Percentiles rank a stretch among this genome's conserved stretches.
These are phyloP conservation scores for Tephrocybe sp. DNA, from an alignment of 768 basidiomycete genomes.

Conservation along the genomic window DNA sequence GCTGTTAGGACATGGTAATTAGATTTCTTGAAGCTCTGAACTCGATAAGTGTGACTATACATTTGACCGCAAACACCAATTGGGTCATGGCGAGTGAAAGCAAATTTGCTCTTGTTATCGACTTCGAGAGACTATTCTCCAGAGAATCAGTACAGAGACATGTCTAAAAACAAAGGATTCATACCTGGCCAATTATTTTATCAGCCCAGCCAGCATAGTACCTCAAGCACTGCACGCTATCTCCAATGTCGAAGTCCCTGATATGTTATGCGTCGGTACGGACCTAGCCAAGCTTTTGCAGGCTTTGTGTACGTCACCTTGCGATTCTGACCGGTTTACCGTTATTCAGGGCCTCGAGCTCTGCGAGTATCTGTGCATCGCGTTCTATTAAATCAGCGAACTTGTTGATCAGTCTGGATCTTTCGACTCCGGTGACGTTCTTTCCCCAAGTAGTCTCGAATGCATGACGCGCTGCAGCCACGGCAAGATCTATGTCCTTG, in stretches of 20 bases:
- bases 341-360: constrained; percentile 85
- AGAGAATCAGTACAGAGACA: constrained; percentile 4
- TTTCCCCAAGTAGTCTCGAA: constrained; percentile 89
- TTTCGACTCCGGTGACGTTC: constrained; percentile 80
- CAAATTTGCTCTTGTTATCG: constrained; percentile 77
- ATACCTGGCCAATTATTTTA: constrained; percentile 86
- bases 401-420: constrained; percentile 79
- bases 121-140: constrained; percentile 67
- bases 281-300: background rate
- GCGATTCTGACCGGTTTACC: constrained; percentile 79
- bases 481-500: constrained; percentile 82
- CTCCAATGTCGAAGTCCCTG: constrained; percentile 82
- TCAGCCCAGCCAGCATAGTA: constrained; percentile 98
- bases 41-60: constrained; percentile 36
- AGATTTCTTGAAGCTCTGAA: constrained; percentile 1
- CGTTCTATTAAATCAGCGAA: constrained; percentile 90
- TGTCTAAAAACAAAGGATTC: constrained; percentile 13
- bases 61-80: constrained; percentile 96
- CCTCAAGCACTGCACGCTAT: constrained; percentile 73
- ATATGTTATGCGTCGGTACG: background rate
- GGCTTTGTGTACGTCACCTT: constrained; percentile 22
- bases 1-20: constrained; percentile 34
- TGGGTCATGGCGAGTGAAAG: constrained; percentile 86
- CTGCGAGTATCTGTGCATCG: constrained; percentile 78
- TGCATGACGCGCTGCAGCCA: constrained; percentile 79